Evolutionary conservation across 352 stramenopile species (phyloP), one percentile per base, ranked within the genome.

Genomic region (Globisporangium spiculum): DNA sequence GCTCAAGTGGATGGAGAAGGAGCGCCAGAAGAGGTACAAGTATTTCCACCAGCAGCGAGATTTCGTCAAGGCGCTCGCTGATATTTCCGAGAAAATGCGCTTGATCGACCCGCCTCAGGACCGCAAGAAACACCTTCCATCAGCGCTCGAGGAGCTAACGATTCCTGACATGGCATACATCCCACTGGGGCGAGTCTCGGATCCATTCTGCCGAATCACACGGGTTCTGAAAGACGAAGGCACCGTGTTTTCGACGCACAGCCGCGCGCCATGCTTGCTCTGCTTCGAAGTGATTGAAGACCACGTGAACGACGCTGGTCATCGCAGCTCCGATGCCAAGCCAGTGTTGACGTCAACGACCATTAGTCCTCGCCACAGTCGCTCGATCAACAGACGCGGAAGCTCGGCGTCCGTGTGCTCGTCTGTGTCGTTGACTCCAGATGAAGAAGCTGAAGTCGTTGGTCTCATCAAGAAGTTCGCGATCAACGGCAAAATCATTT

Each of bases 241-340:
- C 7, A 92, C 83, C 3, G 86, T 94, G 0, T 94, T 94, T 58
- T 92, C 84, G n/a, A 94, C 86, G 1, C 84, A 92, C 64, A 91
- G 83, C 34, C 78, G 86, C 27, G 84, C 86, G 0, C 86, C 86
- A 4, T 91, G 84, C 50, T 64, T 94, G 66, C 62, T 94, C 16
- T 92, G 82, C 65, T 93, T 93, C 56, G 86, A 93, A 63, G 86
- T 92, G 36, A 86, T 93, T 41, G 75, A 91, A 68, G 84, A 93
- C n/a, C 76, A 86, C 64, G 77, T 87, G 3, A 91, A 91, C 59
- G 81, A 76, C 53, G 77, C 75, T 10, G 78, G 78, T 1, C 78
- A 90, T 16, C 78, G 81, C 10, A 62, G 46, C 41, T 60, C 66
- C n/a, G 70, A 57, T 0, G 10, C 53, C 14, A 70, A 70, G 46